Conservation (phyloP, 1,284 basidiomycete genomes). For the Omphalotus olearius region DNA sequence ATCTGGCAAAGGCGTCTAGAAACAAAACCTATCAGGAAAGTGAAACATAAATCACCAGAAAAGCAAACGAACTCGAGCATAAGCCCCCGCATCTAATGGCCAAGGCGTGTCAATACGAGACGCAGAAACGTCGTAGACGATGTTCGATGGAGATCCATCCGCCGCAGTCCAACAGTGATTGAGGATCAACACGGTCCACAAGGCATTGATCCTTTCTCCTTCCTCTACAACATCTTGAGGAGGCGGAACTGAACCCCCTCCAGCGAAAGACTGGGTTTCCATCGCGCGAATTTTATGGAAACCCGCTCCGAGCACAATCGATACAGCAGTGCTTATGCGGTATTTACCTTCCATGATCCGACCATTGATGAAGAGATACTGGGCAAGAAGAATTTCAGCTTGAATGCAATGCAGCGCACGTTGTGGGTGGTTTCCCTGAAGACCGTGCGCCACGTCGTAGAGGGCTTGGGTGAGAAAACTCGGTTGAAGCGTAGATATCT, state of each 20-base stretch:
- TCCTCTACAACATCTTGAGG: constrained; percentile 28
- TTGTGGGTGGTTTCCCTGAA: constrained; percentile 26
- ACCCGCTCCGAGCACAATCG: constrained; percentile 30
- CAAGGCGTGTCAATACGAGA: constrained; percentile 35
- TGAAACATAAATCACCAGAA: neutral
- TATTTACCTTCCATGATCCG: constrained; percentile 36
- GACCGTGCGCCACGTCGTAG: constrained; percentile 27
- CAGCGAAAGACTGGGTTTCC: constrained; percentile 5
- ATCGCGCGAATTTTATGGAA: constrained; percentile 31
- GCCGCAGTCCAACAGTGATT: constrained; percentile 30
- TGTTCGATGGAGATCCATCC: constrained; percentile 19
- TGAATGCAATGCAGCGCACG: constrained; percentile 43
- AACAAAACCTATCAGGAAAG: neutral
- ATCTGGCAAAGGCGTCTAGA: constrained; percentile 6
- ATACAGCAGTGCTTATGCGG: constrained; percentile 33
- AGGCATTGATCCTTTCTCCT: constrained; percentile 37
- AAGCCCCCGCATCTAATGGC: constrained; percentile 25
- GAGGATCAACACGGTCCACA: constrained; percentile 37
- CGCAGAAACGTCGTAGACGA: constrained; percentile 17
- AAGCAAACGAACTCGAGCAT: constrained; percentile 8
- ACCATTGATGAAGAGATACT: constrained; percentile 40
- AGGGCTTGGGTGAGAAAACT: constrained; percentile 32
- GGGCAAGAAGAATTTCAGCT: constrained; percentile 48
- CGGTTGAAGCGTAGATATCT: constrained; percentile 19
- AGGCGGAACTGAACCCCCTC: constrained; percentile 17